These are phyloP conservation scores for Filosporella fistucella DNA, from an alignment of 495 filamentous ascomycete genomes.

Conservation along the genomic window DNA sequence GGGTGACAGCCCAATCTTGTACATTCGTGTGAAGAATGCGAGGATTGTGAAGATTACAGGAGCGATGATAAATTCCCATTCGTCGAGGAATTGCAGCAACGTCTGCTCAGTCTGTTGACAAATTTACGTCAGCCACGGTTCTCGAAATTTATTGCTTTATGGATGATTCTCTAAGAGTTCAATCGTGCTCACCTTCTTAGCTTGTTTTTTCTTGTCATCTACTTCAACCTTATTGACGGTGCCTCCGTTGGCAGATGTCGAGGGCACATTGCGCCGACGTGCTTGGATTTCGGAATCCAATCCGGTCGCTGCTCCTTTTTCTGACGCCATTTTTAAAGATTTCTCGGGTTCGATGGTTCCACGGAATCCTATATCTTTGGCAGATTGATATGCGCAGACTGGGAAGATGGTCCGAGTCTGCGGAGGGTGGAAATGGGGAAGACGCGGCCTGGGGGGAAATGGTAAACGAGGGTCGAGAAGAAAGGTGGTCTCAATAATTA, in stretches of 20 bases:
- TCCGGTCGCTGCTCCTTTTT: conserved; percentile 59
- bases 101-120: conserved; percentile 30
- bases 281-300: conserved; percentile 58
- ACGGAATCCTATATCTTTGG: not conserved
- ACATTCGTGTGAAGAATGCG: conserved; percentile 91
- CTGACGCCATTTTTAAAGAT: conserved; percentile 37
- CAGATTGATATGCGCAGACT: not conserved
- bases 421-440: not conserved
- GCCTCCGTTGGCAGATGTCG: conserved; percentile 21
- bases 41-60: conserved; percentile 84
- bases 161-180: not conserved
- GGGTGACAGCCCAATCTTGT: conserved; percentile 88
- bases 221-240: conserved; percentile 28
- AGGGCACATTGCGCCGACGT: conserved; percentile 70
- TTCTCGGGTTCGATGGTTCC: not conserved
- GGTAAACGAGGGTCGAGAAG: conserved; percentile 19
- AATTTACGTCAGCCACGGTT: conserved; percentile 1
- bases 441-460: conserved; percentile 4
- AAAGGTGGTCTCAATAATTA: conserved; percentile 17
- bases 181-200: conserved; percentile 47
- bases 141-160: not conserved
- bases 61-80: conserved; percentile 83
- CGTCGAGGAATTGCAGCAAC: conserved; percentile 61
- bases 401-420: not conserved
- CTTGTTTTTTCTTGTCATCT: conserved; percentile 61